Evolutionary conservation across 352 stramenopile species (phyloP).

Genomic region (Pythium plurisporium): DNA sequence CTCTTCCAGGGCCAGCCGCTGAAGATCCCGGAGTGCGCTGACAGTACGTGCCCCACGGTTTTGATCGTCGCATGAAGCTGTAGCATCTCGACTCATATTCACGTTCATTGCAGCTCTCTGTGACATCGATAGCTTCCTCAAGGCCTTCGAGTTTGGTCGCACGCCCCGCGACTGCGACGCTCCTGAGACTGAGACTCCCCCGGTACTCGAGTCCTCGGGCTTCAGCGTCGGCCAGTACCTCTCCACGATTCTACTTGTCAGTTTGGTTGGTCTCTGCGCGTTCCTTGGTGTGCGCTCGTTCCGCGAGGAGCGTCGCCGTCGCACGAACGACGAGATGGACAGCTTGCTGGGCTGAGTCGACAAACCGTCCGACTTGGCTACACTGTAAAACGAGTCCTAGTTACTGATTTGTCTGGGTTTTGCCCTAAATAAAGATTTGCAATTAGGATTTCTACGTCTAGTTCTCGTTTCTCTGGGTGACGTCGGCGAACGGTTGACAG

Average conservation of each 20-base stretch:
- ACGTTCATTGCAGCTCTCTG: conserved; percentile 35
- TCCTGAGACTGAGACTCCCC: no score
- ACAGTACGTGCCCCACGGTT: conserved; percentile 43
- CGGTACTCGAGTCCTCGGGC: not conserved
- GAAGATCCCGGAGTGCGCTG: conserved; percentile 59
- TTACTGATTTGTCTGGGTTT: not conserved
- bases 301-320: conserved; percentile 23
- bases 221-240: conserved; percentile 34
- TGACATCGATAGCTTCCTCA: conserved; percentile 53
- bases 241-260: conserved; percentile 49
- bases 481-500: conserved; percentile 16
- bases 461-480: not conserved
- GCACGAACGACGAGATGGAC: conserved; percentile 16
- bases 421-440: conserved; percentile 5
- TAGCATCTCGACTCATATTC: not conserved
- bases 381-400: conserved; percentile 9
- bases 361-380: conserved; percentile 18
- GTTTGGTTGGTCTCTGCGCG: conserved; percentile 48
- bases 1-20: conserved; percentile 75
- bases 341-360: conserved; percentile 21
- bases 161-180: conserved; percentile 51
- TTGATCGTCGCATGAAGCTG: not conserved
- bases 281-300: conserved; percentile 42
- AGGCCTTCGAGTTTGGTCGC: conserved; percentile 55
- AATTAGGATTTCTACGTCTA: conserved; percentile 10